Evolutionary conservation across 441 rosid species (phyloP).

Genomic region (Mallotus japonicus): DNA sequence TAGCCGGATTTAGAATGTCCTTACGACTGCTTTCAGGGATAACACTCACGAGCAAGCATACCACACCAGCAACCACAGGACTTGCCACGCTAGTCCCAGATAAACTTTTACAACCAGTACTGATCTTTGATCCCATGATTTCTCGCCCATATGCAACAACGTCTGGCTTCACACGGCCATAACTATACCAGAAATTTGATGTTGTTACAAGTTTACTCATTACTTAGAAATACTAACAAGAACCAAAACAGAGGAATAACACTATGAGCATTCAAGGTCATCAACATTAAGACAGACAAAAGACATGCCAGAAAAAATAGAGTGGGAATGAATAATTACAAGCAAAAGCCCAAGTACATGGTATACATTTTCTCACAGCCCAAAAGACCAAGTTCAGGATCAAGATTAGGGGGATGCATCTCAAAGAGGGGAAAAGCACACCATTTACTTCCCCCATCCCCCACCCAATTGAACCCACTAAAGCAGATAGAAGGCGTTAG

Average conservation of each 20-base stretch:
- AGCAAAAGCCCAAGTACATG: neutral
- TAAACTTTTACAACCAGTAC: constrained; percentile 95
- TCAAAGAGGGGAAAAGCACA: constrained; percentile 4
- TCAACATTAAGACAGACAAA: neutral
- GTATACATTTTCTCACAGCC: neutral
- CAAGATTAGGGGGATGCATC: neutral
- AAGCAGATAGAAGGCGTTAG: neutral
- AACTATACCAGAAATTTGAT: constrained; percentile 43
- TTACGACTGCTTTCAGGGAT: constrained; percentile 73
- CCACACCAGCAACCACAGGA: constrained; percentile 99
- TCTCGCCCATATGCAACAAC: constrained; percentile 97
- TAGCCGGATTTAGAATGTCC: constrained; percentile 82
- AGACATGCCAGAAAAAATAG: neutral
- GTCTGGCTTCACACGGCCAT: constrained; percentile 97
- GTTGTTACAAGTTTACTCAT: neutral
- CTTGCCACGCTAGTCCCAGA: constrained; percentile 99
- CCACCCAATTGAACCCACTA: neutral
- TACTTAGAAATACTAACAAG: neutral
- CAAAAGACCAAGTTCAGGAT: neutral
- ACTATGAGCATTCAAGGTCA: neutral
- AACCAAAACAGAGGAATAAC: neutral
- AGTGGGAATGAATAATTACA: neutral
- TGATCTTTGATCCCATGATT: constrained; percentile 96
- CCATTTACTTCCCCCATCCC: neutral
- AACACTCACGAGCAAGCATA: constrained; percentile 89